phyloP scores from a whole-genome alignment of 1,139 yeast genomes.

The Geotrichum restrictum region DNA sequence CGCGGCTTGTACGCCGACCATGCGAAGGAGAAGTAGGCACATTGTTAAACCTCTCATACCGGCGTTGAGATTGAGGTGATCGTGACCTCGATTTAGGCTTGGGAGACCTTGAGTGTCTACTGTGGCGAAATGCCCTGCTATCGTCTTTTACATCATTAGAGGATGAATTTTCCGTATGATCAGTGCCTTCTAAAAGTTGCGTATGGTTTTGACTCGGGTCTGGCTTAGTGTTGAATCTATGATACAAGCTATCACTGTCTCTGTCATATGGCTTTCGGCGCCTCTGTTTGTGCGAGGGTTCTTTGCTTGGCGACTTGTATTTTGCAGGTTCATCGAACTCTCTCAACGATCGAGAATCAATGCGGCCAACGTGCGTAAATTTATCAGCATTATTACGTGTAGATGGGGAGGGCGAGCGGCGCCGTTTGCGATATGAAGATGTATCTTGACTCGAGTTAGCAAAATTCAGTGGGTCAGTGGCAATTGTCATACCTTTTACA shows the following conservation, averaged over 20 bases:
- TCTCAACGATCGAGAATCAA: slow-evolving; percentile 7
- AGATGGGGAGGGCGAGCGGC: slow-evolving; percentile 6
- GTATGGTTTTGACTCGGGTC: background rate
- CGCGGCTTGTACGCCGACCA: background rate
- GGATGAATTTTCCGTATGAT: background rate
- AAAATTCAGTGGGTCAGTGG: background rate
- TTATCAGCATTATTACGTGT: background rate
- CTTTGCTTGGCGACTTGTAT: background rate
- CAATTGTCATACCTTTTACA: slow-evolving; percentile 1
- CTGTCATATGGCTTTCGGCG: background rate
- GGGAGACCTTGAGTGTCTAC: background rate
- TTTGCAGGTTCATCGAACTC: background rate
- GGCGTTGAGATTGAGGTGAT: background rate
- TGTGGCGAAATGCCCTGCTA: background rate
- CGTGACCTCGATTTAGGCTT: background rate
- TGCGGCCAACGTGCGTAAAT: slow-evolving; percentile 6
- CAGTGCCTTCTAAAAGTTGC: background rate
- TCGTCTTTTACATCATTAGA: background rate
- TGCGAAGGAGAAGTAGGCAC: background rate
- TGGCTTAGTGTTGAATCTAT: background rate
- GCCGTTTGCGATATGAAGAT: slow-evolving; percentile 6
- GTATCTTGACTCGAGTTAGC: background rate
- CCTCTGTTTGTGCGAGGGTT: background rate
- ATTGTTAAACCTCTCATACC: background rate
- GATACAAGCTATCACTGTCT: slow-evolving; percentile 2